Percentiles rank a stretch among this genome's conserved stretches.
phyloP scores from a whole-genome alignment of 768 basidiomycete species.

The Lentinula aciculospora region DNA sequence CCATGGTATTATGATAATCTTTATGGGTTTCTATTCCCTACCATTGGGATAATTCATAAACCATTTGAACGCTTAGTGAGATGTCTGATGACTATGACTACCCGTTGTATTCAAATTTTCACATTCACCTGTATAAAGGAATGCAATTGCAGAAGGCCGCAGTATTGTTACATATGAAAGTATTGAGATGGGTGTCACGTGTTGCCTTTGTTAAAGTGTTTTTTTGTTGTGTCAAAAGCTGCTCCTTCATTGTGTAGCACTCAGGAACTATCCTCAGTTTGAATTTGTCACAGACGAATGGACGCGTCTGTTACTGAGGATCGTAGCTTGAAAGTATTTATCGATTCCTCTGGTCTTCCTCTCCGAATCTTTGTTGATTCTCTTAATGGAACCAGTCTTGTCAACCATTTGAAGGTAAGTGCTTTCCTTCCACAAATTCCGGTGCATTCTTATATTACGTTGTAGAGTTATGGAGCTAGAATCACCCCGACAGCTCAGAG shows the following conservation, averaged over 20 bases:
- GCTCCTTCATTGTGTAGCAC: not conserved
- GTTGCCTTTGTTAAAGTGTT: not conserved
- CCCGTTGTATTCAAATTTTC: too few species aligned
- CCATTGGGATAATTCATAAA: too few species aligned
- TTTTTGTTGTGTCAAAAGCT: not conserved
- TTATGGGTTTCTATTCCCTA: not conserved
- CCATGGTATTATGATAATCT: slow-evolving; percentile 10
- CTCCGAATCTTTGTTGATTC: not conserved
- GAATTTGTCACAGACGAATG: not conserved
- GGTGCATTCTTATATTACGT: not conserved
- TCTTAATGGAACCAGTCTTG: not conserved
- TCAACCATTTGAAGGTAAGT: slow-evolving; percentile 15
- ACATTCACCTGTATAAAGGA: too few species aligned
- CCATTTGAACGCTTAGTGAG: too few species aligned
- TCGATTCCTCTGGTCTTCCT: not conserved
- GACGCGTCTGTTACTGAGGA: not conserved
- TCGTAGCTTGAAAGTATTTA: not conserved
- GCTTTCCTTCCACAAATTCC: not conserved
- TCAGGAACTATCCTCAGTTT: not conserved
- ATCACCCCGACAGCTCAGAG: not conserved
- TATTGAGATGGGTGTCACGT: not conserved
- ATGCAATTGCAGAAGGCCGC: too few species aligned
- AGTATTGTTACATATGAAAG: too few species aligned
- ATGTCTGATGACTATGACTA: too few species aligned
- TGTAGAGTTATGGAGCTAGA: not conserved